Percentiles rank a stretch among this genome's conserved stretches.
Evolutionary conservation across 2,329 filamentous ascomycete genomes (phyloP).

Genomic region (Paraphoma sp.): DNA sequence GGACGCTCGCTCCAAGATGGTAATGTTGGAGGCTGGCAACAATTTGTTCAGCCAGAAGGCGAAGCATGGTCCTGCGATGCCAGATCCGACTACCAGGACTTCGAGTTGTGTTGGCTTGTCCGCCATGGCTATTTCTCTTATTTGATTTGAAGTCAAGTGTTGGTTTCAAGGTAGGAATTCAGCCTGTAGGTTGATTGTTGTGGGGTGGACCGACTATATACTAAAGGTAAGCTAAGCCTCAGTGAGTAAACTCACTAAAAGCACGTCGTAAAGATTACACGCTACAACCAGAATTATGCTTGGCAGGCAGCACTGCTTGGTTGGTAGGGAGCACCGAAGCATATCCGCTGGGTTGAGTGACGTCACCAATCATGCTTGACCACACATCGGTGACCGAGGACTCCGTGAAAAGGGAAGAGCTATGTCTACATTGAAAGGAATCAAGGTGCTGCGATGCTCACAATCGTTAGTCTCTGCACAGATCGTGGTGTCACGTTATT

Average conservation of each 20-base stretch:
- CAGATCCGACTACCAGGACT: conserved; percentile 38
- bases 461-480: too few species aligned
- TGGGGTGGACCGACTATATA: too few species aligned
- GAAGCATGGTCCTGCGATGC: conserved; percentile 48
- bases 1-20: conserved; percentile 52
- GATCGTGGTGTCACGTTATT: too few species aligned
- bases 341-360: not conserved
- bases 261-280: not conserved
- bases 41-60: conserved; percentile 59
- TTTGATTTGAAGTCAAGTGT: too few species aligned
- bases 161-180: too few species aligned
- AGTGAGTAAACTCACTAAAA: too few species aligned
- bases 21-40: conserved; percentile 38
- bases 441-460: not conserved
- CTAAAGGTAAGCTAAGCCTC: too few species aligned
- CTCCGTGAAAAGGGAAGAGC: not conserved
- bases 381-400: not conserved
- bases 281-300: not conserved
- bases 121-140: not conserved
- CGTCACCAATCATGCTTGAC: not conserved
- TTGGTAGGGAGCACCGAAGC: not conserved
- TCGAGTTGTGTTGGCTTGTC: conserved; percentile 13
- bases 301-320: too few species aligned
- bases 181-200: too few species aligned
- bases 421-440: not conserved